Conservation (phyloP, 768 basidiomycete species). For the Cystofilobasidium bisporidii region DNA sequence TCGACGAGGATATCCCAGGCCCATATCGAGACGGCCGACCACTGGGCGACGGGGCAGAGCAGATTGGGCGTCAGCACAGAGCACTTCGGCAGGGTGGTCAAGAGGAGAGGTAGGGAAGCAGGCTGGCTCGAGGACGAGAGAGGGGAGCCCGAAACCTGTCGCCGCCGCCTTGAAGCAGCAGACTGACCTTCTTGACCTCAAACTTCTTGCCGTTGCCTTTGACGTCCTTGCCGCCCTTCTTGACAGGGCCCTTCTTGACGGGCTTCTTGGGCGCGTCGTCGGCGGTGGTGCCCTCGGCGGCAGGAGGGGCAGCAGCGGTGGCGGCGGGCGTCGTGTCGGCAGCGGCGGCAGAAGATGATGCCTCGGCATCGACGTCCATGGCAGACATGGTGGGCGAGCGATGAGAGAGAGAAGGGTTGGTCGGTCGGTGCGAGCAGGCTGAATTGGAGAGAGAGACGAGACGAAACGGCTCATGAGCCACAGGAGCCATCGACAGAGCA, state of each 20-base stretch:
- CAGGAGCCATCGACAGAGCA: no score
- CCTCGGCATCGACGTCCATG: slow-evolving; percentile 25
- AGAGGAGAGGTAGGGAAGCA: neutral
- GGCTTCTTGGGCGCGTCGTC: slow-evolving; percentile 4
- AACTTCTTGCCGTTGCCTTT: slow-evolving; percentile 47
- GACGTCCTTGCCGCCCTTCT: slow-evolving; percentile 20
- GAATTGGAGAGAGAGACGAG: no score
- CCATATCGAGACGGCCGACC: slow-evolving; percentile 98
- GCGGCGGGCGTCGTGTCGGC: neutral
- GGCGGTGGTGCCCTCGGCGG: slow-evolving; percentile 6
- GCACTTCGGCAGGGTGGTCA: neutral
- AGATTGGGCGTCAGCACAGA: no score
- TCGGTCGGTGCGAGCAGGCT: no score
- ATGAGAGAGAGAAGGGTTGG: no score
- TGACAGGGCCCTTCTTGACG: slow-evolving; percentile 1
- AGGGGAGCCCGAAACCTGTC: neutral
- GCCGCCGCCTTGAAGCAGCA: neutral
- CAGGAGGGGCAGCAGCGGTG: no score
- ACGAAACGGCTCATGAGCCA: no score
- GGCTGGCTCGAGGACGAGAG: neutral
- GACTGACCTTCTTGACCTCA: slow-evolving; percentile 91
- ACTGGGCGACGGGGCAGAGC: slow-evolving; percentile 55
- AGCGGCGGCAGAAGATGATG: slow-evolving; percentile 6
- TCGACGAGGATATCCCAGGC: slow-evolving; percentile 99
- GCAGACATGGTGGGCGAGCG: slow-evolving; percentile 16